Percentiles rank a stretch among this genome's conserved stretches.
These are phyloP conservation scores for Aspergillus bertholletiae DNA, from an alignment of 495 filamentous ascomycete genomes.

Conservation along the genomic window DNA sequence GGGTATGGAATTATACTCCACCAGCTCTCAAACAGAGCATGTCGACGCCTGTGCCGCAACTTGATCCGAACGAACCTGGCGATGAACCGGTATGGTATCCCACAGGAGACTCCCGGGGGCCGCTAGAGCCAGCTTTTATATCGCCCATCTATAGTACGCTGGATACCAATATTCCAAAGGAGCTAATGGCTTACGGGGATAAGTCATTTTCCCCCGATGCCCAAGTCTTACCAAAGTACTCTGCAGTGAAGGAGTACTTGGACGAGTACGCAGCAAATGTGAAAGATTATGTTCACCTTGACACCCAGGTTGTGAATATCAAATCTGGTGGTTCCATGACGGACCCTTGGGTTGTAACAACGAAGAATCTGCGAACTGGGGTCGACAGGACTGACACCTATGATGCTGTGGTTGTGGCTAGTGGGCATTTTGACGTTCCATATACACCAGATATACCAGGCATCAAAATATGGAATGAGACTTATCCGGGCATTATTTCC, in stretches of 20 bases:
- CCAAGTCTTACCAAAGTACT: constrained; percentile 70
- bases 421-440: constrained; percentile 73
- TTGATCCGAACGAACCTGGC: constrained; percentile 35
- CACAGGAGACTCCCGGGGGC: constrained; percentile 16
- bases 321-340: constrained; percentile 16
- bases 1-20: constrained; percentile 71
- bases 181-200: constrained; percentile 78
- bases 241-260: constrained; percentile 68
- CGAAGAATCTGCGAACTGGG: constrained; percentile 43
- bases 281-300: constrained; percentile 48
- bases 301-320: constrained; percentile 56
- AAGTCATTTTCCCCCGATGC: constrained; percentile 55
- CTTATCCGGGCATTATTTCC: constrained; percentile 61
- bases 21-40: constrained; percentile 23
- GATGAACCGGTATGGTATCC: constrained; percentile 43
- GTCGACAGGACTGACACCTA: constrained; percentile 33
- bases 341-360: constrained; percentile 52
- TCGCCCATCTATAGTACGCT: constrained; percentile 77
- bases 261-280: constrained; percentile 67
- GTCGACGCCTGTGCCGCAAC: constrained; percentile 36
- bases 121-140: constrained; percentile 43
- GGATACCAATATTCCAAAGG: constrained; percentile 83
- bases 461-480: constrained; percentile 51
- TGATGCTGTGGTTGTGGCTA: constrained; percentile 83
- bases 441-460: constrained; percentile 65